phyloP scores from a whole-genome alignment of 2,329 filamentous ascomycete species.

The Teratosphaeria epicoccoides region DNA sequence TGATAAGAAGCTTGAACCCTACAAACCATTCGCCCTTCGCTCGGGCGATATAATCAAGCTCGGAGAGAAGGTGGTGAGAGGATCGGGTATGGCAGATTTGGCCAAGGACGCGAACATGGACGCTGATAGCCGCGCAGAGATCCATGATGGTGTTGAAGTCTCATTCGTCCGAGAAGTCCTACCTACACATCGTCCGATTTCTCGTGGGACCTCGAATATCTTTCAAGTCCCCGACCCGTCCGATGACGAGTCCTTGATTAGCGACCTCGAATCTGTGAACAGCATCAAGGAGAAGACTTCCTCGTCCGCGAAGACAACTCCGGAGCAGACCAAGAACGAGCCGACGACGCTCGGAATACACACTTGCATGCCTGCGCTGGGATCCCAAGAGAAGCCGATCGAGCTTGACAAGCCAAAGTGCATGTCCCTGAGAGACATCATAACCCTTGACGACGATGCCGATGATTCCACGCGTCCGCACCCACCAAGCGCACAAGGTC shows the following conservation, averaged over 20 bases:
- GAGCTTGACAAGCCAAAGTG: slow-evolving; percentile 5
- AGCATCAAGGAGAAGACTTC: slow-evolving; percentile 4
- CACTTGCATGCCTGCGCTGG: slow-evolving; percentile 6
- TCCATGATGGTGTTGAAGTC: slow-evolving; percentile 18
- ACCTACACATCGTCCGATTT: neutral
- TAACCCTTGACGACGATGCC: slow-evolving; percentile 8
- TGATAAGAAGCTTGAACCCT: slow-evolving; percentile 13
- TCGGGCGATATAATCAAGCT: slow-evolving; percentile 23
- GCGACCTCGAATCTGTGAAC: slow-evolving; percentile 10
- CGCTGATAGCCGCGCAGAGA: neutral
- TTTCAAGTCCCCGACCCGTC: slow-evolving; percentile 14
- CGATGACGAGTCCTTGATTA: slow-evolving; percentile 15
- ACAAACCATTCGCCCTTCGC: slow-evolving; percentile 10
- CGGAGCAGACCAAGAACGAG: slow-evolving; percentile 12
- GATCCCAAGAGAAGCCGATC: slow-evolving; percentile 16
- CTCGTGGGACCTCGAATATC: slow-evolving; percentile 5
- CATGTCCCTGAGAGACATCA: slow-evolving; percentile 1
- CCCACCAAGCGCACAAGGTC: neutral
- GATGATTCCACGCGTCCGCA: slow-evolving; percentile 9
- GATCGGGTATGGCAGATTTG: slow-evolving; percentile 13
- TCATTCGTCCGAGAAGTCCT: slow-evolving; percentile 8
- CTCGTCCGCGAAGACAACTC: slow-evolving; percentile 21
- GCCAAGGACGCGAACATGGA: neutral
- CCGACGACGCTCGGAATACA: too few relatives aligned
- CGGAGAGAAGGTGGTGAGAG: slow-evolving; percentile 20